phyloP scores from a whole-genome alignment of 2,329 filamentous ascomycete genomes.

The Exophiala phaeomuriformis region DNA sequence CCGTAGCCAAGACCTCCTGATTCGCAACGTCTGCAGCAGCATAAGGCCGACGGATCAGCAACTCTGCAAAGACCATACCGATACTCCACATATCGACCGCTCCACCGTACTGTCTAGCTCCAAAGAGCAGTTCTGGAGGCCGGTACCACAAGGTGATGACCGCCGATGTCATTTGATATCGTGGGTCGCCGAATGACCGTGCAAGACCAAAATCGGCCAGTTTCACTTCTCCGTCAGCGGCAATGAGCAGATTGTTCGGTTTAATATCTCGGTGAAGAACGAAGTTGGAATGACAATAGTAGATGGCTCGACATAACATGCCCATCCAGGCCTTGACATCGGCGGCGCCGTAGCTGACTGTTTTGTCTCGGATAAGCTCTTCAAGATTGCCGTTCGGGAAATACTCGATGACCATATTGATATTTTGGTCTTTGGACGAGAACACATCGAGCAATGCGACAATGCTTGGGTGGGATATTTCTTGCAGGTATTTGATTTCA shows the following conservation, averaged over 20 bases:
- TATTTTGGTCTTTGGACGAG: slow-evolving; percentile 90
- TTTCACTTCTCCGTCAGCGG: slow-evolving; percentile 86
- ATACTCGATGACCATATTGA: slow-evolving; percentile 92
- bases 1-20: slow-evolving; percentile 19
- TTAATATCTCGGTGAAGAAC: slow-evolving; percentile 97
- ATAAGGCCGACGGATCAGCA: slow-evolving; percentile 74
- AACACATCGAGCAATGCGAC: slow-evolving; percentile 89
- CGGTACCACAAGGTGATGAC: slow-evolving; percentile 98
- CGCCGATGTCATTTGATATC: slow-evolving; percentile 80
- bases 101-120: slow-evolving; percentile 79
- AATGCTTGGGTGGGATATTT: slow-evolving; percentile 91
- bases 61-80: slow-evolving; percentile 85
- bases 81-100: slow-evolving; percentile 93
- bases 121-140: slow-evolving; percentile 87
- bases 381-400: slow-evolving; percentile 90
- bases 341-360: slow-evolving; percentile 73
- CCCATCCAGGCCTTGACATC: slow-evolving; percentile 99
- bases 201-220: slow-evolving; percentile 97
- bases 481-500: slow-evolving; percentile 91
- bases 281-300: slow-evolving; percentile 94
- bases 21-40: slow-evolving; percentile 71
- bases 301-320: slow-evolving; percentile 86
- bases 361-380: slow-evolving; percentile 81
- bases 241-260: slow-evolving; percentile 94
- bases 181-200: slow-evolving; percentile 79